These are phyloP conservation scores for Apocynum venetum DNA, from an alignment of 257 asterid genomes.

Conservation along the genomic window DNA sequence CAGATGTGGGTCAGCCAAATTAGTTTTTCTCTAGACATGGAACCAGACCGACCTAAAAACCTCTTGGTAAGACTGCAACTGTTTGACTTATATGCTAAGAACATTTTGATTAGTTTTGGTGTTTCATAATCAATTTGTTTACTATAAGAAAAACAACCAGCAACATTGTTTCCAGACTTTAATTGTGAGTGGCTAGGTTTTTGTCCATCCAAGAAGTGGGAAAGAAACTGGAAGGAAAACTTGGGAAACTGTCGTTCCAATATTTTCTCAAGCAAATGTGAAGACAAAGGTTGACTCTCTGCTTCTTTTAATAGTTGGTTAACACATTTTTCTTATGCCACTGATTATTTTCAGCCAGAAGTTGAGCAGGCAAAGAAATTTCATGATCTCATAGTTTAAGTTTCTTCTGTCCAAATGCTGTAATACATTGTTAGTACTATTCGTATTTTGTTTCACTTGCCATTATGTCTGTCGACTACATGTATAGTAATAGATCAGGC, in stretches of 20 bases:
- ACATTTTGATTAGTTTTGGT: conserved; percentile 3
- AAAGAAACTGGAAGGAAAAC: conserved; percentile 72
- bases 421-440: not conserved
- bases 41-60: conserved; percentile 63
- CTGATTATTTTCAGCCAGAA: not conserved
- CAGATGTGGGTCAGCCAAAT: conserved; percentile 65
- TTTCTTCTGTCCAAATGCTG: not conserved
- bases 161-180: conserved; percentile 15
- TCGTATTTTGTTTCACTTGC: not conserved
- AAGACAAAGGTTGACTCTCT: conserved; percentile 60
- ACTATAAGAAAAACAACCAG: conserved; percentile 18
- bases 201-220: conserved; percentile 92
- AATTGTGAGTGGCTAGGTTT: conserved; percentile 62
- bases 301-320: conserved; percentile 6
- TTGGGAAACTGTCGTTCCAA: conserved; percentile 90
- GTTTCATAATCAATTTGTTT: not conserved
- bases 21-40: conserved; percentile 37
- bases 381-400: not conserved
- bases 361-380: not conserved
- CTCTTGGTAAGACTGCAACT: conserved; percentile 69
- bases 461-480: not conserved
- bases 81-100: not conserved
- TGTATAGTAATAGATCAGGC: not conserved
- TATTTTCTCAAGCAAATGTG: conserved; percentile 80
- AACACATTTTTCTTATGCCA: not conserved